Base-by-base conservation (phyloP, 768 basidiomycete genomes). In the Sporobolomyces roseus region DNA sequence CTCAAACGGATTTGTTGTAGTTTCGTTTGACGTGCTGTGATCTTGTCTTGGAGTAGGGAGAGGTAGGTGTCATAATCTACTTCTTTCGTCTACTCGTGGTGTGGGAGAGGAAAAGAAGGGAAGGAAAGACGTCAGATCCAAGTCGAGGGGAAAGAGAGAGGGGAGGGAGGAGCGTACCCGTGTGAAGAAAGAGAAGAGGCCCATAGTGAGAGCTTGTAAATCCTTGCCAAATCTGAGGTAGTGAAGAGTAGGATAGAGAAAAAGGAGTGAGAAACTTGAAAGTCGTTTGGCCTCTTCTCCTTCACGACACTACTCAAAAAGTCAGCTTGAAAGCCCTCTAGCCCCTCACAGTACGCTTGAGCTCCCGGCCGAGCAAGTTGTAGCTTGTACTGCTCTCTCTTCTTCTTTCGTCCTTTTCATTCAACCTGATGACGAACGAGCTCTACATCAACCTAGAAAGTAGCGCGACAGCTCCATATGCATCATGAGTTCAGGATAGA, bases 1-100 rank as follows among this genome's bases (percentile, higher is more conserved):
- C 91, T 85, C 62, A 90, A 79, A n/a, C 89, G 86, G 71, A 94
- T 88, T n/a, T 68, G 63, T 49, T 68, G 71, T 3, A 72, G 63
- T 36, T 62, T 64, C 29, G 59, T 38, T 48, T 72, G 66, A 12
- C 71, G 63, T 3, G 48, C 49, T 17, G 53, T 51, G 60, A 72
- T 72, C 30, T 61, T 50, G 13, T 46, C 50, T 41, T 72, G 66
- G 10, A 68, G 49, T 12, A 45, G 38, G 1, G 63, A 43, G 52
- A 72, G 71, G 55, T 48, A 29, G 1, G 66, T 65, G 45, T 72
- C 71, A 59, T 72, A 72, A 66, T 72, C 66, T 9, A 49, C 45
- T 41, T 71, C 70, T 27, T 58, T 58, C 9, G 61, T 58, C 70
- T 71, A 61, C 12, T 10, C 12, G 35, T 49, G 58, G 38, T n/a